Percentiles rank a stretch among this genome's conserved stretches.
These are phyloP conservation scores for Phaeoacremonium minimum DNA, from an alignment of 2,329 filamentous ascomycete genomes.

Conservation along the genomic window DNA sequence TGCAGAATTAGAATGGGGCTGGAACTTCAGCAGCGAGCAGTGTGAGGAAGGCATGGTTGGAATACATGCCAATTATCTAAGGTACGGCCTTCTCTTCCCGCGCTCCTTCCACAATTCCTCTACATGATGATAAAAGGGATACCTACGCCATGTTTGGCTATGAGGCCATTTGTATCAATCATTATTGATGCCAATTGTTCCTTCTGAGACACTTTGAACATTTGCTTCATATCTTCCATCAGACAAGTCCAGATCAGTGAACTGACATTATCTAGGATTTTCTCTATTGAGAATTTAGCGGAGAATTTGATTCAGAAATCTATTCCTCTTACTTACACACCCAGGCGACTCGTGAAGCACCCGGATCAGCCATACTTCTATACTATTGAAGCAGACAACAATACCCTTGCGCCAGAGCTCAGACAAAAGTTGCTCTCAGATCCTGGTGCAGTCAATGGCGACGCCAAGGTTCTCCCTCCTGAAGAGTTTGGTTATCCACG, in stretches of 20 bases:
- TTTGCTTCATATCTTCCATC: no score
- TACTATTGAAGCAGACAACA: slow-evolving; percentile 89
- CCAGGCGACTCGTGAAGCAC: slow-evolving; percentile 80
- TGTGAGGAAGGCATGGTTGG: slow-evolving; percentile 92
- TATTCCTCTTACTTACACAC: slow-evolving; percentile 84
- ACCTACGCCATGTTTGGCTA: slow-evolving; percentile 47
- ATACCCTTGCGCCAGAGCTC: slow-evolving; percentile 78
- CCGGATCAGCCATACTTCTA: slow-evolving; percentile 89
- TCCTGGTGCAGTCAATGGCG: slow-evolving; percentile 65
- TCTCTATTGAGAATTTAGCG: slow-evolving; percentile 81
- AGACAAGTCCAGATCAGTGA: no score
- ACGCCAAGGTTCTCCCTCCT: slow-evolving; percentile 65
- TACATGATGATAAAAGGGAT: slow-evolving; percentile 62
- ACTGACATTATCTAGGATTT: slow-evolving; percentile 64
- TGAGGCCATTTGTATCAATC: slow-evolving; percentile 52
- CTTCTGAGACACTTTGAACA: slow-evolving; percentile 67
- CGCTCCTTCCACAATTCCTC: slow-evolving; percentile 23
- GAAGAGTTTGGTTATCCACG: slow-evolving; percentile 87
- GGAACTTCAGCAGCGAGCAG: slow-evolving; percentile 95
- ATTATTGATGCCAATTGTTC: slow-evolving; percentile 89
- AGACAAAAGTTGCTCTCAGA: slow-evolving; percentile 71
- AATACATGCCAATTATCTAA: slow-evolving; percentile 81
- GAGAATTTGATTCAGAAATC: slow-evolving; percentile 84
- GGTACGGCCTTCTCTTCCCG: slow-evolving; percentile 51
- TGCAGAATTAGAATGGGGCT: slow-evolving; percentile 83